These are phyloP conservation scores for Tolypocladium paradoxum DNA, from an alignment of 2,329 filamentous ascomycete species.

Conservation along the genomic window DNA sequence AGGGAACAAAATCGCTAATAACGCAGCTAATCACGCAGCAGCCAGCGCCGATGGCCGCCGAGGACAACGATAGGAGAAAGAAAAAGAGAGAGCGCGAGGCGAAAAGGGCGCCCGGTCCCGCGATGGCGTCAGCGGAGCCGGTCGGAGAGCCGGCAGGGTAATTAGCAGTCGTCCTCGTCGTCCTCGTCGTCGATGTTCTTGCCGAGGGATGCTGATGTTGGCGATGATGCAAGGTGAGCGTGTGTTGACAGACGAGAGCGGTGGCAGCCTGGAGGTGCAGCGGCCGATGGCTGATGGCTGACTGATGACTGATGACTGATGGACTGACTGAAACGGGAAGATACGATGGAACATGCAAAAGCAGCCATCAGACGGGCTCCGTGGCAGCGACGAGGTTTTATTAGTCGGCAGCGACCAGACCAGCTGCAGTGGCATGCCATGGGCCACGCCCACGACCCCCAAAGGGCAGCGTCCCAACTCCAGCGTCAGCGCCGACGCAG, in stretches of 20 bases:
- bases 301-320: neutral
- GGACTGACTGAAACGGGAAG: neutral
- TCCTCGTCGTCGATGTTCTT: neutral
- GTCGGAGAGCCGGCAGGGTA: neutral
- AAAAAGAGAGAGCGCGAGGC: neutral
- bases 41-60: neutral
- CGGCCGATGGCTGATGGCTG: neutral
- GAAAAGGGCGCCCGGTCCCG: neutral
- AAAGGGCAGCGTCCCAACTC: neutral
- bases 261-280: neutral
- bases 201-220: neutral
- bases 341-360: neutral
- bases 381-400: slow-evolving; percentile 4
- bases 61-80: neutral
- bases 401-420: neutral
- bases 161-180: neutral
- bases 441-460: too few species aligned
- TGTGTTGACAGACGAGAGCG: neutral
- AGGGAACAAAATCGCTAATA: neutral
- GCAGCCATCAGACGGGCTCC: neutral
- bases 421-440: too few species aligned
- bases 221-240: neutral
- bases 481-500: neutral
- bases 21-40: neutral
- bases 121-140: neutral